Evolutionary conservation across 2,329 filamentous ascomycete genomes (phyloP).

Genomic region (Diaporthe citriasiana): DNA sequence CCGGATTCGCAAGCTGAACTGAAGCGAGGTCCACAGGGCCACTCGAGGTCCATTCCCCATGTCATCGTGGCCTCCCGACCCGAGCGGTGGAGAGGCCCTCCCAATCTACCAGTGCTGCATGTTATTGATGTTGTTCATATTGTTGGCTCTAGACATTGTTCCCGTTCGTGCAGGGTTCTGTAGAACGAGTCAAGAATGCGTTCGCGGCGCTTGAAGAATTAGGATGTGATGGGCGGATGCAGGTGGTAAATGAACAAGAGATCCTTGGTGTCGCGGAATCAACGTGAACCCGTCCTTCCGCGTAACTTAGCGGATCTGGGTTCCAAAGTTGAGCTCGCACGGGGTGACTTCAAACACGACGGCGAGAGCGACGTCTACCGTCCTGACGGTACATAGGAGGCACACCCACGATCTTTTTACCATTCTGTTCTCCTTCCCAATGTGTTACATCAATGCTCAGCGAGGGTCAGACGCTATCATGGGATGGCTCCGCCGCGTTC

Average conservation of each 20-base stretch:
- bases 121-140: not conserved
- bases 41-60: not conserved
- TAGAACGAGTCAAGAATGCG: no score
- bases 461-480: slow-evolving; percentile 4
- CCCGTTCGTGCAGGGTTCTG: no score
- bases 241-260: not conserved
- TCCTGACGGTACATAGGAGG: slow-evolving; percentile 1
- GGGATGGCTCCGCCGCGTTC: not conserved
- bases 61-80: not conserved
- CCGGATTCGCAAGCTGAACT: not conserved
- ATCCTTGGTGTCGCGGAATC: not conserved
- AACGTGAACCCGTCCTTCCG: not conserved
- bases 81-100: not conserved
- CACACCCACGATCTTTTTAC: not conserved
- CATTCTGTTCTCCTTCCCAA: not conserved
- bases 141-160: not conserved
- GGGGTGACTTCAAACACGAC: not conserved
- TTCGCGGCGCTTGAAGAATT: no score
- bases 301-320: not conserved
- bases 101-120: not conserved
- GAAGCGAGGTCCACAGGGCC: not conserved
- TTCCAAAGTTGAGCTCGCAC: not conserved
- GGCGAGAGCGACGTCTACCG: not conserved
- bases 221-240: not conserved
- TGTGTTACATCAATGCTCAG: not conserved